Conservation (phyloP, 176 grass and related monocot genomes). For the Cymbopogon citratus region DNA sequence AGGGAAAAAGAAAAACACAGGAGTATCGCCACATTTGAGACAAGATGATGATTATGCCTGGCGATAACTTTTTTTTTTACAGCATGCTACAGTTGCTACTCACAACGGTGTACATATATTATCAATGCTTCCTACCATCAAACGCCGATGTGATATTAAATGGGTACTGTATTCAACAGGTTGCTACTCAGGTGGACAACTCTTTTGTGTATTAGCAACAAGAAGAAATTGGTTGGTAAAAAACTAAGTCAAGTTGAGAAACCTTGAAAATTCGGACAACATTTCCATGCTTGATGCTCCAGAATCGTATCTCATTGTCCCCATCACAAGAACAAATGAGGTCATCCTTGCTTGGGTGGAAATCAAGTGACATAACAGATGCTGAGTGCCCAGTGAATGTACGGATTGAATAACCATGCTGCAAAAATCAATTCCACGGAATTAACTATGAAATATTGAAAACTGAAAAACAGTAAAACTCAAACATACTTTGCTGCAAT, state of each 20-base stretch:
- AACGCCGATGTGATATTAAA: background rate
- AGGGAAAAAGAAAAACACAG: background rate
- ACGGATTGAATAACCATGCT: constrained; percentile 62
- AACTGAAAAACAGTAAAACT: background rate
- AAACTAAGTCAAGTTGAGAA: background rate
- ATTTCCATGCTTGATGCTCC: constrained; percentile 74
- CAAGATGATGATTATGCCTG: constrained; percentile 1
- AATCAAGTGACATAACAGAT: constrained; percentile 89
- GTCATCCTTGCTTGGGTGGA: constrained; percentile 94
- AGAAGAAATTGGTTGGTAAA: background rate
- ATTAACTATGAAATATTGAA: background rate
- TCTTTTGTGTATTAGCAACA: background rate
- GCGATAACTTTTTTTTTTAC: background rate
- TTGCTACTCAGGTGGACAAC: background rate
- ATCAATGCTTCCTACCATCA: background rate
- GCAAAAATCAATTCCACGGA: constrained; percentile 18
- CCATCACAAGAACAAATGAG: constrained; percentile 87
- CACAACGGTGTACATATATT: background rate
- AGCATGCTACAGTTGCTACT: background rate
- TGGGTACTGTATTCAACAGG: background rate
- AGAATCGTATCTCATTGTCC: constrained; percentile 77
- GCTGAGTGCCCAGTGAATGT: constrained; percentile 84
- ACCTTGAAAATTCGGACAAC: constrained; percentile 68
- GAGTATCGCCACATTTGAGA: constrained; percentile 1
- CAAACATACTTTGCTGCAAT: background rate